phyloP scores from a whole-genome alignment of 495 filamentous ascomycete genomes.

The Aspergillus kassunensis region DNA sequence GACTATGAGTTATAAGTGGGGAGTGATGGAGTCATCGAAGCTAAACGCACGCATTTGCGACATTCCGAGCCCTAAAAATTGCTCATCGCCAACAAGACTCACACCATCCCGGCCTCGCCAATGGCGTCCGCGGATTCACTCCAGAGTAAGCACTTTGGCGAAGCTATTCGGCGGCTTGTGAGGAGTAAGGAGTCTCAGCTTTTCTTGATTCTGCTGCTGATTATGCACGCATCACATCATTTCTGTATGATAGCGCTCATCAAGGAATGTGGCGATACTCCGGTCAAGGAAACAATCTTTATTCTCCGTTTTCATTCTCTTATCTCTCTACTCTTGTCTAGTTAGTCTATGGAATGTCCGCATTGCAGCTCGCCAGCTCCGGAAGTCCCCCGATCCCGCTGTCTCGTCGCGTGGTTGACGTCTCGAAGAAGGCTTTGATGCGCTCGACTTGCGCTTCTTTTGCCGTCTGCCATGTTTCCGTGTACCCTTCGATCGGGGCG shows the following conservation, averaged over 20 bases:
- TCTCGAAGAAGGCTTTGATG: constrained; percentile 18
- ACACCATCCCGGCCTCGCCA: not conserved
- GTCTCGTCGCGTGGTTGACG: constrained; percentile 5
- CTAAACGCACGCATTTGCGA: not conserved
- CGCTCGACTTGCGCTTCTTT: constrained; percentile 28
- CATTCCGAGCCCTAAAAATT: not conserved
- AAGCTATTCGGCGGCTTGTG: not conserved
- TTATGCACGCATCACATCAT: constrained; percentile 4
- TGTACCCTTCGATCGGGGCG: constrained; percentile 40
- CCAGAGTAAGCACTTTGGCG: not conserved
- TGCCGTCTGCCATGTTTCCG: constrained; percentile 38
- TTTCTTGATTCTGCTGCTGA: not conserved
- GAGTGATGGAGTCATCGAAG: constrained; percentile 3
- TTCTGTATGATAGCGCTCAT: constrained; percentile 1
- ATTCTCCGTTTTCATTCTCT: not conserved
- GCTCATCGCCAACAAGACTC: not conserved
- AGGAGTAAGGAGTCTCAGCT: not conserved
- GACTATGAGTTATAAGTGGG: too few species aligned
- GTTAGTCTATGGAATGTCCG: not conserved
- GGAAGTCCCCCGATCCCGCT: constrained; percentile 14
- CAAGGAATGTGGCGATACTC: too few species aligned
- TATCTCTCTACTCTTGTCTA: not conserved
- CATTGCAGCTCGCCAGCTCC: constrained; percentile 4
- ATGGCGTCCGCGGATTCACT: not conserved
- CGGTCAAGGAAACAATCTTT: not conserved